Evolutionary conservation across 2,329 filamentous ascomycete species (phyloP).

Genomic region (Xylariaceae sp.): DNA sequence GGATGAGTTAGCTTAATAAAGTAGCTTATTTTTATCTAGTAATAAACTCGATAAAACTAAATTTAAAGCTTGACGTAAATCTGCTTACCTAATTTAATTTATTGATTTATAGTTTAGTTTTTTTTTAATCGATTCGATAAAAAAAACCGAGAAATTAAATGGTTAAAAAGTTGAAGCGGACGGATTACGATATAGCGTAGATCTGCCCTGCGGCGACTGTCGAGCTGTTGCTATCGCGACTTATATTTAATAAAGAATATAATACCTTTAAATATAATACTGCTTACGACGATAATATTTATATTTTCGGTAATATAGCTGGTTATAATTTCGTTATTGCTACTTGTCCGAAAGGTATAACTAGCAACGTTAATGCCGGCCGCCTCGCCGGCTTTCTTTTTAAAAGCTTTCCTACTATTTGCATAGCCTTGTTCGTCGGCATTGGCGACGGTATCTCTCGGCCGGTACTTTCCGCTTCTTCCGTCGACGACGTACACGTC

Average conservation of each 20-base stretch:
- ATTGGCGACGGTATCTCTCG: not conserved
- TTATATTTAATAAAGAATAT: conserved; percentile 3
- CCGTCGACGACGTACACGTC: not conserved
- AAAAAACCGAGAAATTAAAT: not conserved
- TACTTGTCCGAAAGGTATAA: conserved; percentile 1
- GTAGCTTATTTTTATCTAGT: not conserved
- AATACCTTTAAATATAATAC: not conserved
- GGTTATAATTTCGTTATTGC: conserved; percentile 2
- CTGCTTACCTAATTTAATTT: not conserved
- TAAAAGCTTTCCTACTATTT: not conserved
- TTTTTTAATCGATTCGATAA: not conserved
- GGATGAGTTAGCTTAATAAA: not conserved
- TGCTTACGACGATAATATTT: conserved; percentile 1
- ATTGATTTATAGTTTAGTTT: not conserved
- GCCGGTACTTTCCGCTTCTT: not conserved
- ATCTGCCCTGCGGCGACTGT: conserved; percentile 1
- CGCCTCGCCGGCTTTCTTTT: conserved; percentile 1
- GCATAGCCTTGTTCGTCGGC: conserved; percentile 1
- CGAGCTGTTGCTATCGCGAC: not conserved
- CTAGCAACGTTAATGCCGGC: conserved; percentile 1
- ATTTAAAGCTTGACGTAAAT: not conserved
- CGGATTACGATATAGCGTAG: conserved; percentile 1
- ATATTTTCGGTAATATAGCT: conserved; percentile 1
- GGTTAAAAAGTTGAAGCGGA: not conserved
- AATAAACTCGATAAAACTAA: not conserved